Conservation (phyloP, 2,329 filamentous ascomycete species). For the Calonectria pseudoturangicola region DNA sequence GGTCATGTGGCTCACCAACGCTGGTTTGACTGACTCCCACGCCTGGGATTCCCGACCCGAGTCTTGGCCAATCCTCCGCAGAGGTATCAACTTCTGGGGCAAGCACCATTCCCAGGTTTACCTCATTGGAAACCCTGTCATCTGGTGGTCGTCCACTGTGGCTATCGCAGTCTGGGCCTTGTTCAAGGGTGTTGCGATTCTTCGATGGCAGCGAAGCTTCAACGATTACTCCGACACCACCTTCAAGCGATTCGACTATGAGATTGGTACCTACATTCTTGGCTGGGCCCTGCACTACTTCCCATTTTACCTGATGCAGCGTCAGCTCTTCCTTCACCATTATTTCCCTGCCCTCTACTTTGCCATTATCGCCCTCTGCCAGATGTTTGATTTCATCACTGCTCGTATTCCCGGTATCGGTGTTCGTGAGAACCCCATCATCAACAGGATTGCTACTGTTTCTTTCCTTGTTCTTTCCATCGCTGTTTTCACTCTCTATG, state of each 20-base stretch:
- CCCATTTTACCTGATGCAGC: slow-evolving; percentile 98
- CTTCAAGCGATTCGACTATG: slow-evolving; percentile 98
- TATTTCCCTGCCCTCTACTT: slow-evolving; percentile 99
- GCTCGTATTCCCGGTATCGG: slow-evolving; percentile 82
- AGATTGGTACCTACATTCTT: slow-evolving; percentile 91
- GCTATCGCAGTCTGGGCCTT: slow-evolving; percentile 84
- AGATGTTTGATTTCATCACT: slow-evolving; percentile 90
- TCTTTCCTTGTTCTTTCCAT: slow-evolving; percentile 84
- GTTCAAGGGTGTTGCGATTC: slow-evolving; percentile 91
- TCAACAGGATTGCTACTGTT: slow-evolving; percentile 85
- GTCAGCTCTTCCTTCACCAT: slow-evolving; percentile 98
- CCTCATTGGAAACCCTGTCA: slow-evolving; percentile 93
- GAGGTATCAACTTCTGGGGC: slow-evolving; percentile 99
- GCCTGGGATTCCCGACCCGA: slow-evolving; percentile 97
- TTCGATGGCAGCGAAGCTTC: slow-evolving; percentile 96
- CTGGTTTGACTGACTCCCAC: slow-evolving; percentile 95
- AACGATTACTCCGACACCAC: slow-evolving; percentile 87
- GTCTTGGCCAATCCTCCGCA: slow-evolving; percentile 92
- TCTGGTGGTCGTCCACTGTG: slow-evolving; percentile 93
- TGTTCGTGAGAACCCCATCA: slow-evolving; percentile 77
- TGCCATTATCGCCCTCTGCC: slow-evolving; percentile 90
- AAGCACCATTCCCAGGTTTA: slow-evolving; percentile 96
- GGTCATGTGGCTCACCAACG: slow-evolving; percentile 99
- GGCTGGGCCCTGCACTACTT: slow-evolving; percentile 99
- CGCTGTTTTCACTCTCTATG: slow-evolving; percentile 87